Base-by-base conservation (phyloP, 257 asterid species). In the Solanum sitiens region DNA sequence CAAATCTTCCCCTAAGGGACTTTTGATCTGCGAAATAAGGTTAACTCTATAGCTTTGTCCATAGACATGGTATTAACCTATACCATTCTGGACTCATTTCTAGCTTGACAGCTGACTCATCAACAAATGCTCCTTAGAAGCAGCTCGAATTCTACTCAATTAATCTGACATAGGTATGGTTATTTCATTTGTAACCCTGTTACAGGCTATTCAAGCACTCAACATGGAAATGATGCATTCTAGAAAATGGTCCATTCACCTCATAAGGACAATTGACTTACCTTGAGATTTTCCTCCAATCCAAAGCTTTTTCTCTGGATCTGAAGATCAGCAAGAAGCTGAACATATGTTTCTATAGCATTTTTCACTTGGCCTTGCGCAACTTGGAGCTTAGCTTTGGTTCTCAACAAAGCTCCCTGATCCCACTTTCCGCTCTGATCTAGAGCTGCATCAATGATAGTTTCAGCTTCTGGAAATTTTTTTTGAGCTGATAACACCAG, bases 361-460 rank as follows among this genome's bases (percentile, higher is more conserved):
- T 92, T 94, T 93, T 93, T 96, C 89, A 94, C 87, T 75, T 88
- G 90, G 83, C 97, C 93, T 91, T 92, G 96, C 7, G 93, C 98
- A 86, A 92, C 89, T 93, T 90, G 98, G 87, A 97, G 95, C 92
- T 92, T 97, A 86, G 98, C 99, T 92, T 97, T 95, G 83, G 94
- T 94, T 89, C 94, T 92, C 92, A 95, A 90, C 90, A 95, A 84
- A 88, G 92, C 94, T 89, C 95, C 97, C 83, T 92, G 99, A 86
- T 94, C 98, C 98, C 99, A 97, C 86, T 92, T 89, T 63, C 96
- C 96, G 74, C 94, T 93, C 93, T 95, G 98, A 76, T 94, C 98
- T 63, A 97, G 79, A 85, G 98, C 98, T 23, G 91, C 95, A 88
- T 93, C 91, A 45, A 95, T 85, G 83, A 95, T 79, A 15, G 77